Base-by-base conservation (phyloP, 2,329 filamentous ascomycete genomes). In the Colletotrichum siamense region DNA sequence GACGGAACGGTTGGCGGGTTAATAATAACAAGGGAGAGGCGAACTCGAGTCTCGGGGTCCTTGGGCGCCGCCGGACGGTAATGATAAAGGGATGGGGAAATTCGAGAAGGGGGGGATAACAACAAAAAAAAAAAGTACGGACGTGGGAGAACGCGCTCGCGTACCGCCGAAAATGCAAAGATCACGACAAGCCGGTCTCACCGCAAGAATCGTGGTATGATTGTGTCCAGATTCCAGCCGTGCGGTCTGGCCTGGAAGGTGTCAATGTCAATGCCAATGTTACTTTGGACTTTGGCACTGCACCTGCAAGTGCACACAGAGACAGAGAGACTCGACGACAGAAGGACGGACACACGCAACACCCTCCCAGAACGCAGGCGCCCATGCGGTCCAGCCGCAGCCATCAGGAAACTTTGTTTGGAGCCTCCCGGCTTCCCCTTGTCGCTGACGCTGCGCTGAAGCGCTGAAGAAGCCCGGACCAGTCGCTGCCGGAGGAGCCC, bases 391-490 rank as follows among this genome's bases (percentile, higher is more conserved):
- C 49, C 64, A 76, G 70, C 73, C 69, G 63, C 62, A 24, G 69
- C 73, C 68, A 66, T 67, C 49, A 26, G 55, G 55, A 67, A 72
- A 73, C 64, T 73, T 32, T 59, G 16, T 24, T 26, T 65, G 55
- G n/a, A 39, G 16, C 28, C 26, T 24, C 70, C 30, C 39, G 15
- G 22, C 18, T 30, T 68, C 28, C 26, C 68, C 52, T 64, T 73
- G 63, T 69, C 63, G 67, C 44, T 76, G 55, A 44, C n/a, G 18
- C n/a, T n/a, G 55, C 34, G 28, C 22, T 32, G 69, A 67, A 34
- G 49, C 59, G 65, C 36, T 64, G 74, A 63, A 75, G 73, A 75
- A 72, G 69, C 59, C 39, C 63, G 55, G 73, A 34, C 64, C 59
- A 66, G 57, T 49, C 64, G 28, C 57, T 32, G 49, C 71, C 28